Base-by-base conservation (phyloP, 306 rosid genomes). In the Styphnolobium japonicum region DNA sequence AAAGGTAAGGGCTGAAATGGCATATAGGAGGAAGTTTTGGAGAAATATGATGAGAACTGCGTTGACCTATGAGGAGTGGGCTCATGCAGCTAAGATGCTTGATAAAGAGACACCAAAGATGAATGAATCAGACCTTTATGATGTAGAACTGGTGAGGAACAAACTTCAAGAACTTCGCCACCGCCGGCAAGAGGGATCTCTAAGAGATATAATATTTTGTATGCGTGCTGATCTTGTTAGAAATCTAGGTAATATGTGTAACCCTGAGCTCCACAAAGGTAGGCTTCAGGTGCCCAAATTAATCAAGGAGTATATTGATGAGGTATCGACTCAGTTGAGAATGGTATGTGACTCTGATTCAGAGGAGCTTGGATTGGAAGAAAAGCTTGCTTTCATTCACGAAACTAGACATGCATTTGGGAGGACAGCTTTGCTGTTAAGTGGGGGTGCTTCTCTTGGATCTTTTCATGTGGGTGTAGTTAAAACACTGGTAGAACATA, bases 361-460 rank as follows among this genome's bases (percentile, higher is more conserved):
- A 11, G 94, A 91, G 73, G 98, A 91, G 71, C 87, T 88, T 43
- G 73, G 88, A 12, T 87, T 85, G 82, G 97, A 89, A 81, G 98
- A 93, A 84, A 93, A 86, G 84, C 92, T 86, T 64, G 87, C 92
- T 34, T 89, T 91, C 85, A 77, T 93, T 94, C 97, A 93, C 57
- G 98, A 93, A 89, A 93, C 98, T 21, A 88, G 98, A 55, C 98
- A 91, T 46, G 92, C 98, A 16, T 93, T 93, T 71, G 97, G 98
- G 62, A 91, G 98, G 81, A 93, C 97, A 7, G 98, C 98, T 57
- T 77, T 93, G 83, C 91, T 93, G 14, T 86, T 93, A 82, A 93
- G 98, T 75, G 98, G 98, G 63, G 98, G 98, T 66, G 97, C 98
- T 71, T 91, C 98, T 3, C 94, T 93, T 27, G 98, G 98, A 40